Evolutionary conservation across 768 basidiomycete species (phyloP), one percentile per base, ranked within the genome.

Genomic region (Kwoniella sp.): DNA sequence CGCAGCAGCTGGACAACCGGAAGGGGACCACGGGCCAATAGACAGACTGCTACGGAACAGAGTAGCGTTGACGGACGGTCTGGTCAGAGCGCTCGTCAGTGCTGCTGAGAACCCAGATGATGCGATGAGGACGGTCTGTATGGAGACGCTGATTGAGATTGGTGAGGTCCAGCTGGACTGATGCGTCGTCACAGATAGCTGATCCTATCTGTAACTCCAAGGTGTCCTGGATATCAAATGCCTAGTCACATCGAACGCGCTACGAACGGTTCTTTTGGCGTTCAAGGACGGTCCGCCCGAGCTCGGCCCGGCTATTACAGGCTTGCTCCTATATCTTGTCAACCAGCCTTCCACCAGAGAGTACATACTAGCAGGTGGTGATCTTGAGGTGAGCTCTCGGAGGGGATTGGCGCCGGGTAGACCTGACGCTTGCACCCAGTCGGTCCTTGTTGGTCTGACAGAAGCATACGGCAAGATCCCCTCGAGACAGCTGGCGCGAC

Each of bases 61-160:
- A 17, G 53, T 67, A 0, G 53, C 66, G 0, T 42, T 76, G 36
- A 58, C 67, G 0, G 71, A 71, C 26, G 66, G 65, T 3, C 23
- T 76, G 32, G 59, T 96, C 76, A 82, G 95, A 27, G 87, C 89
- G 10, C 76, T 98, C n/a, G 83, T 96, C 33, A 88, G 92, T 8
- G 82, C 95, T 11, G 90, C 92, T 0, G 95, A 99, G 71, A 87
- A 89, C 51, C 79, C 82, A 9, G 95, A 98, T 59, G 95, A 98
- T 64, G 84, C 87, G 0, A 87, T 98, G 66, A 80, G 86, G 51
- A 78, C 81, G 1, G 82, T 89, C 42, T 88, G 85, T 39, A 79
- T 96, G 27, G 84, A 91, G 73, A 95, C 89, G 0, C 75, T 99
- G 47, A 81, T 87, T 0, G 95, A 98, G 77, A 87, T 98, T 44